Base-by-base conservation (phyloP, 306 rosid species). In the Cucurbita maxima region DNA sequence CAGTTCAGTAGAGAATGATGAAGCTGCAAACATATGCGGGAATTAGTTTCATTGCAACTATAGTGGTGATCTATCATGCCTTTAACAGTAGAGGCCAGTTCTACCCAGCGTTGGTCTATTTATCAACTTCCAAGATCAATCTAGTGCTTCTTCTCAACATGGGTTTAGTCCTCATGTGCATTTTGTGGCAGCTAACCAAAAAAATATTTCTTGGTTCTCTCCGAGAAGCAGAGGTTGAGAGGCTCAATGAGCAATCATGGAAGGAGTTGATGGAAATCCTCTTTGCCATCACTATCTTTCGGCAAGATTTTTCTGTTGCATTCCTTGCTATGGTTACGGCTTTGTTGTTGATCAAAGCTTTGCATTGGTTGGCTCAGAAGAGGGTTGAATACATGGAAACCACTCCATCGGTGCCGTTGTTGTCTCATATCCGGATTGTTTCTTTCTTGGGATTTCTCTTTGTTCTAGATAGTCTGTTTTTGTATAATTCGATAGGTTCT, bases 311-410 rank as follows among this genome's bases (percentile, higher is more conserved):
- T 76, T 95, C 99, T 3, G 96, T 95, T 60, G 81, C 93, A 1
- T 95, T 95, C 62, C 91, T 95, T 80, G 96, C 91, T 0, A 91
- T 89, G 96, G 99, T 95, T 40, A 91, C 99, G 0, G 90, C 92
- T 8, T 77, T 95, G 58, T 79, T 95, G 79, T 79, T 91, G 58
- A 89, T 95, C 73, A 95, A 95, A 87, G 96, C 97, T 56, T 75
- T 95, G 85, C 99, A 91, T 81, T 95, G 99, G 99, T 81, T 95
- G 85, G 99, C 91, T 71, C 99, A 95, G 79, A 95, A 95, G 84
- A 88, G 99, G 77, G 97, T 95, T 5, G 99, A 95, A 85, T 95
- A 95, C 81, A 89, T 95, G 9, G 99, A 95, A 84, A 95, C 99
- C 67, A 91, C 99, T 78, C 99, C 99, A 20, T 72, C 99, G 0